Base-by-base conservation (phyloP, 768 basidiomycete genomes). In the Exsudoporus frostii region DNA sequence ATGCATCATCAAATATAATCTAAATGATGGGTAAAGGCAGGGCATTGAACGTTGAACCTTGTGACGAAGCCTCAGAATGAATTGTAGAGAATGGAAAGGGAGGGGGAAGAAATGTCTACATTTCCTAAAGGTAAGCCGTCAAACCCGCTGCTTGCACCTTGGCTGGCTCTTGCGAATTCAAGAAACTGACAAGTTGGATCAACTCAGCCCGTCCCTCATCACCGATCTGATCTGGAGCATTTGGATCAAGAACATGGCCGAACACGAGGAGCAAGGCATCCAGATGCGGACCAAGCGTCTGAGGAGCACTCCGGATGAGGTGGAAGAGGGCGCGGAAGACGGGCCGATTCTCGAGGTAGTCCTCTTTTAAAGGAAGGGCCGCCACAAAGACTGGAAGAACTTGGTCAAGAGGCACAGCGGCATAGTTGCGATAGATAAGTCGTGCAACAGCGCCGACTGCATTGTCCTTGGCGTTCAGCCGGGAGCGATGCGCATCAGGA, bases 381-480 rank as follows among this genome's bases (percentile, higher is more conserved):
- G 74, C 78, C 52, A 97, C 72, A 66, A 98, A 83, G 48, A 91
- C 77, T 2, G 93, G 92, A 11, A 98, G 81, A 47, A 97, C 92
- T 71, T 92, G 87, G 46, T 93, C 90, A 36, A 98, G 84, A 24
- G 96, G 96, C 17, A 98, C 72, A 14, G 86, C 92, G 13, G 74
- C 67, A 5, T 79, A 73, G 71, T 93, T 94, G 66, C 88, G 88
- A 62, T 84, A 68, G 65, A 98, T 88, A 67, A 98, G 79, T 15
- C 97, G 86, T 5, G 85, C 84, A 48, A 98, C 90, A 24, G 94
- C 91, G 40, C 97, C 97, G 8, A 88, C 82, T n/a, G 97, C 97
- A 69, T 99, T 99, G 73, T 99, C 97, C 57, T 87, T 87, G 19
- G 94, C 94, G 67, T 94, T 95, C 56, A 92, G 71, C 40, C 76